Conservation (phyloP, 768 basidiomycete genomes). For the Pleurotus platypus region DNA sequence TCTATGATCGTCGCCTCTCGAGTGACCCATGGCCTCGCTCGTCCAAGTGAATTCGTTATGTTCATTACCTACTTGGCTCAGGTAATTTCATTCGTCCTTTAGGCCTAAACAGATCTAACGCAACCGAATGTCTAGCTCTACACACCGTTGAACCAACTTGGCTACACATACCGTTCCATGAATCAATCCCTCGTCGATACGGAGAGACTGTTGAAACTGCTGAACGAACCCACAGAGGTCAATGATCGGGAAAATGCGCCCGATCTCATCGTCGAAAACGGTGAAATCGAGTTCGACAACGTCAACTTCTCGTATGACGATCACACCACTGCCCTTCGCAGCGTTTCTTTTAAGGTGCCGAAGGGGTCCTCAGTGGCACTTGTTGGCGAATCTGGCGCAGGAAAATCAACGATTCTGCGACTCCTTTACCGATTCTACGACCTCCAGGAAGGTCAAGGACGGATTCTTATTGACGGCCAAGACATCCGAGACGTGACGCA, state of each 20-base stretch:
- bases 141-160: slow-evolving; percentile 72
- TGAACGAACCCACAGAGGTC: slow-evolving; percentile 82
- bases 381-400: slow-evolving; percentile 79
- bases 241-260: slow-evolving; percentile 75
- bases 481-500: slow-evolving; percentile 88
- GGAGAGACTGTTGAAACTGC: slow-evolving; percentile 76
- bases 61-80: slow-evolving; percentile 83
- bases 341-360: slow-evolving; percentile 84
- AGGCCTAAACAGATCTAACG: neutral
- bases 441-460: slow-evolving; percentile 69
- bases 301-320: slow-evolving; percentile 85
- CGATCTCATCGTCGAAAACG: slow-evolving; percentile 66
- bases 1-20: slow-evolving; percentile 73
- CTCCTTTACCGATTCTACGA: slow-evolving; percentile 93
- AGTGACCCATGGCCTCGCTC: slow-evolving; percentile 49
- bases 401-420: slow-evolving; percentile 84
- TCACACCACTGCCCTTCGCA: slow-evolving; percentile 63
- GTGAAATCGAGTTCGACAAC: slow-evolving; percentile 88
- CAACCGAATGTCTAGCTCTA: slow-evolving; percentile 45
- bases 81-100: slow-evolving; percentile 28
- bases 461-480: slow-evolving; percentile 81
- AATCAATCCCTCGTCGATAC: slow-evolving; percentile 79
- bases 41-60: slow-evolving; percentile 65
- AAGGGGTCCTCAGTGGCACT: slow-evolving; percentile 87
- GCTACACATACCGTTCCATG: slow-evolving; percentile 73